Percentiles rank a stretch among this genome's conserved stretches.
These are phyloP conservation scores for Leishmania tarentolae DNA, from an alignment of 208 protist species.

Conservation along the genomic window DNA sequence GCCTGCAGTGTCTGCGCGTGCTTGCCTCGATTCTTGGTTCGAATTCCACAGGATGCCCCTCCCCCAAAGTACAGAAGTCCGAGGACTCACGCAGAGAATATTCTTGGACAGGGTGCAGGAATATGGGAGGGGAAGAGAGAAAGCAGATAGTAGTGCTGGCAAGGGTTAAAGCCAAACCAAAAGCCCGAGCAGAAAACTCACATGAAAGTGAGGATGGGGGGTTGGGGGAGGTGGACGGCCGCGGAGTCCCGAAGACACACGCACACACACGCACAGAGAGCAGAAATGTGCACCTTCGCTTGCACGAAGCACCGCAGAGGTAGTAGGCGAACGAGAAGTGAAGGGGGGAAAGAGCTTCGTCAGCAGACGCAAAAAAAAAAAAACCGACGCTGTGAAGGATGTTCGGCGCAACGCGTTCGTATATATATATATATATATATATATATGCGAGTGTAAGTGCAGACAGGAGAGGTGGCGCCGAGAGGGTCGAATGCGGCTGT, in stretches of 20 bases:
- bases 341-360: background rate
- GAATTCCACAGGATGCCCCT: background rate
- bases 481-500: background rate
- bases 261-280: background rate
- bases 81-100: background rate
- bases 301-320: background rate
- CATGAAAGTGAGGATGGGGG: background rate
- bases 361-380: background rate
- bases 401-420: background rate
- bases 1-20: background rate
- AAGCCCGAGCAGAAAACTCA: background rate
- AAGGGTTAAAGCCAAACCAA: background rate
- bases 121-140: background rate
- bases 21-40: background rate
- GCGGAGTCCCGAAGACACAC: no score
- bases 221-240: no score
- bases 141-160: background rate
- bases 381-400: background rate
- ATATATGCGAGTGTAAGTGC: background rate
- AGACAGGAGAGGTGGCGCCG: background rate
- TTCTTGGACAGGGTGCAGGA: background rate
- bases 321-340: background rate
- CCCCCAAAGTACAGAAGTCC: background rate
- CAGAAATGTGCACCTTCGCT: background rate
- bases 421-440: background rate